Evolutionary conservation across 192 early-diverging fungal genomes (phyloP).

Genomic region (Entomortierella lignicola): DNA sequence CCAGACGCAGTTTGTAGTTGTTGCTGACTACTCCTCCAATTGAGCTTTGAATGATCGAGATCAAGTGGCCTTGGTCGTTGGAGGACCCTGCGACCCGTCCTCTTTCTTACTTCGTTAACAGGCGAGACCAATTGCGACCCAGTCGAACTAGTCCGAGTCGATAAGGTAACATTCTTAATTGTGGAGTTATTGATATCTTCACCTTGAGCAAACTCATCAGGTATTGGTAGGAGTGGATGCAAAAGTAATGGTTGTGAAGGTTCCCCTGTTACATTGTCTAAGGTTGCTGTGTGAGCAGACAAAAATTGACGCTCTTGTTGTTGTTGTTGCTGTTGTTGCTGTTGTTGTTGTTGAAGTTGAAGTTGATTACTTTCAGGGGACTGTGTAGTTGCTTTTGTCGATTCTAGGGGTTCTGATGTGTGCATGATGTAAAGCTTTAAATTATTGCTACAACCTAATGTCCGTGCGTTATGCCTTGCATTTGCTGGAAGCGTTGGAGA

Average conservation of each 20-base stretch:
- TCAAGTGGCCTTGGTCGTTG: conserved; percentile 38
- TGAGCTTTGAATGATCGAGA: conserved; percentile 20
- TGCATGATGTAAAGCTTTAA: not conserved
- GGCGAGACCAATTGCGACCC: conserved; percentile 44
- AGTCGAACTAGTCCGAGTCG: conserved; percentile 39
- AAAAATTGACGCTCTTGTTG: not conserved
- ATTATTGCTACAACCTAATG: too few species aligned
- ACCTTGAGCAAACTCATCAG: conserved; percentile 28
- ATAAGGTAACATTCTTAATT: conserved; percentile 9
- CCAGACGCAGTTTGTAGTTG: conserved; percentile 6
- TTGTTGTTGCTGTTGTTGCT: conserved; percentile 2
- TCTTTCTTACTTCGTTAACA: conserved; percentile 38
- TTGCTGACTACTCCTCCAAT: conserved; percentile 5
- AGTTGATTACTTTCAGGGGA: not conserved
- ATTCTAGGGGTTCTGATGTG: not conserved
- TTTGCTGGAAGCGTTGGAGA: too few species aligned
- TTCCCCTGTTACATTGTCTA: not conserved
- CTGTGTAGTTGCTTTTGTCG: not conserved
- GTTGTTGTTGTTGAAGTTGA: conserved; percentile 4
- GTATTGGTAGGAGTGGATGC: not conserved
- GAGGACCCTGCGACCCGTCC: conserved; percentile 28
- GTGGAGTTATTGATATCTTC: conserved; percentile 19
- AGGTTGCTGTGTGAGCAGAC: not conserved
- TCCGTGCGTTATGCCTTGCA: too few species aligned
- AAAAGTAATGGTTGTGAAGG: not conserved